Conservation (phyloP, 306 rosid species). For the Mimosa bimucronata region DNA sequence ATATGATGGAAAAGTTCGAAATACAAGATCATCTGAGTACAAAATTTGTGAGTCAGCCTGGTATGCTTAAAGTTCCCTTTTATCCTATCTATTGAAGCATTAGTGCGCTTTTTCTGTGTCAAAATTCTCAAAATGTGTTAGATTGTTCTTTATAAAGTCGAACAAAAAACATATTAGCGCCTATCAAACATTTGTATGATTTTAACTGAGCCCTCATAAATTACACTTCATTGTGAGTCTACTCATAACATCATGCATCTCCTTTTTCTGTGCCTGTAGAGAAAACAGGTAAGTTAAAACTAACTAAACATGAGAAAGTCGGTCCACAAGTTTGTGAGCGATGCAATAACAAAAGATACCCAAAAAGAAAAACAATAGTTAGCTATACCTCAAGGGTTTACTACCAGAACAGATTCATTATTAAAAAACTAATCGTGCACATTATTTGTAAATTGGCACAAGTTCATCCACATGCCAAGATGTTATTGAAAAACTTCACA, state of each 20-base stretch:
- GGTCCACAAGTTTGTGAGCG: slow-evolving; percentile 15
- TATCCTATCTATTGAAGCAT: slow-evolving; percentile 16
- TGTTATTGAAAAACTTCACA: background rate
- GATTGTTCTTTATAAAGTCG: background rate
- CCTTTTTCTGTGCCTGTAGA: slow-evolving; percentile 46
- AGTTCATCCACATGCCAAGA: background rate
- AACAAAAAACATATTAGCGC: background rate
- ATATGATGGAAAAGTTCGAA: slow-evolving; percentile 5
- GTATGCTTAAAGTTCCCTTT: slow-evolving; percentile 1
- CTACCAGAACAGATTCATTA: background rate
- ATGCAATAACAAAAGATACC: slow-evolving; percentile 3
- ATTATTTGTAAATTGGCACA: background rate
- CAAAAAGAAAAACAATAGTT: background rate
- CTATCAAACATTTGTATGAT: background rate
- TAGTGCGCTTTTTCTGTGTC: slow-evolving; percentile 15
- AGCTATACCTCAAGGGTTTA: background rate
- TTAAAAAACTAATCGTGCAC: background rate
- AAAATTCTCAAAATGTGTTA: slow-evolving; percentile 27
- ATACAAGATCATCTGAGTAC: background rate
- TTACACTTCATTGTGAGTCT: slow-evolving; percentile 20
- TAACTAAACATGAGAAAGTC: slow-evolving; percentile 18
- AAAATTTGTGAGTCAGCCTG: background rate
- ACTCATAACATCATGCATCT: slow-evolving; percentile 38
- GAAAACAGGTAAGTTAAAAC: slow-evolving; percentile 30
- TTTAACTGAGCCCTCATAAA: slow-evolving; percentile 6